Conservation (phyloP, 352 stramenopile species). For the Phytophthora palmivora region DNA sequence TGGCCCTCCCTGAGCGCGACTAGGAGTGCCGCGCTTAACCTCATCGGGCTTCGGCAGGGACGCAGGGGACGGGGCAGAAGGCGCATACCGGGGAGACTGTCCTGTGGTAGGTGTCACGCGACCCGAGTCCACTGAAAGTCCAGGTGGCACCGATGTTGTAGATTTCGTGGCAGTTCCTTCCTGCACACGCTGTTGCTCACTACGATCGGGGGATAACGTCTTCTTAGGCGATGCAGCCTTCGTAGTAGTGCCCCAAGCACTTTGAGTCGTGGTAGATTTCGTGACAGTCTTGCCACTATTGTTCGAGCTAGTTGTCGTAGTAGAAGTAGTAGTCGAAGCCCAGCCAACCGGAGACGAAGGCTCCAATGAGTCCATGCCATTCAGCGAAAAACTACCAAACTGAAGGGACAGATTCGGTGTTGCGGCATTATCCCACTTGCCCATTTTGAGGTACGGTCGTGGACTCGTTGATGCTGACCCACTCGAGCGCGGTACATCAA, state of each 20-base stretch:
- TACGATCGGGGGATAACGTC: slow-evolving; percentile 63
- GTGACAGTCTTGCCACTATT: slow-evolving; percentile 50
- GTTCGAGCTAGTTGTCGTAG: slow-evolving; percentile 47
- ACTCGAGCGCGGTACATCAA: slow-evolving; percentile 45
- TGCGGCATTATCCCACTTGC: slow-evolving; percentile 79
- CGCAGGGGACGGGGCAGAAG: slow-evolving; percentile 85
- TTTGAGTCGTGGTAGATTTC: slow-evolving; percentile 59
- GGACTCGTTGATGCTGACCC: slow-evolving; percentile 57
- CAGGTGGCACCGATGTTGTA: slow-evolving; percentile 69
- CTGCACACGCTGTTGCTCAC: slow-evolving; percentile 33
- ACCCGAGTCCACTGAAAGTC: slow-evolving; percentile 72
- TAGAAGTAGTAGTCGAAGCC: slow-evolving; percentile 55
- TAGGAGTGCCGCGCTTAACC: slow-evolving; percentile 80
- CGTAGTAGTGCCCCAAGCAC: slow-evolving; percentile 53
- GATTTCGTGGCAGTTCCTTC: slow-evolving; percentile 39
- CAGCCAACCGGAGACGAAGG: slow-evolving; percentile 69
- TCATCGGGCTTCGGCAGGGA: slow-evolving; percentile 87
- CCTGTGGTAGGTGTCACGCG: slow-evolving; percentile 70
- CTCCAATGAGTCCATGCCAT: slow-evolving; percentile 63
- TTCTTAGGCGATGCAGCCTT: slow-evolving; percentile 71
- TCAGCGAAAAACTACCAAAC: slow-evolving; percentile 90
- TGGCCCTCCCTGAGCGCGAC: slow-evolving; percentile 49
- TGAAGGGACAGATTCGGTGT: slow-evolving; percentile 82
- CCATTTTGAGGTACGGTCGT: slow-evolving; percentile 86
- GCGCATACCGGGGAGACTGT: slow-evolving; percentile 72